phyloP scores from a whole-genome alignment of 768 basidiomycete genomes.

The Phaeotremella skinneri region DNA sequence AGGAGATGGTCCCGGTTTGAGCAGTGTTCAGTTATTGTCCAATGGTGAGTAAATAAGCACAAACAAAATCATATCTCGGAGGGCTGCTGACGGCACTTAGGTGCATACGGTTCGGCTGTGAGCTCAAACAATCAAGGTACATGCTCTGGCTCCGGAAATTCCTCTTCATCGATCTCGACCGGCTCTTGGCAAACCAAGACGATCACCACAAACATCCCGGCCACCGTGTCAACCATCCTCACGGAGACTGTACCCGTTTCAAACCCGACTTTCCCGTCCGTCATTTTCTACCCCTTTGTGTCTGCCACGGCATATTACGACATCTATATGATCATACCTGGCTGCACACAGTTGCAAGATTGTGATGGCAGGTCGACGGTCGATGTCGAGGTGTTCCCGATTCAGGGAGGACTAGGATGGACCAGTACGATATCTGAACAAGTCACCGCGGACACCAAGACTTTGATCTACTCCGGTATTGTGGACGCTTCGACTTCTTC shows the following conservation, averaged over 20 bases:
- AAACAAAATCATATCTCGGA: not conserved
- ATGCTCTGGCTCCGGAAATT: constrained; percentile 73
- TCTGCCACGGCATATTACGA: constrained; percentile 82
- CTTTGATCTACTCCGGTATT: constrained; percentile 74
- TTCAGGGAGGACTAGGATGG: constrained; percentile 62
- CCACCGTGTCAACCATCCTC: constrained; percentile 72
- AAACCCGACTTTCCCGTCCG: constrained; percentile 64
- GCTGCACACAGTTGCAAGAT: constrained; percentile 75
- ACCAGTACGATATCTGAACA: constrained; percentile 73
- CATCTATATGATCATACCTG: constrained; percentile 79
- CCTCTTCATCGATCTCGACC: constrained; percentile 66
- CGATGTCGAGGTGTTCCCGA: constrained; percentile 76
- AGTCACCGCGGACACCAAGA: constrained; percentile 62
- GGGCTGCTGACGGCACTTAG: constrained; percentile 20
- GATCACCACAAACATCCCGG: constrained; percentile 71
- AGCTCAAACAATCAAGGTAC: constrained; percentile 62
- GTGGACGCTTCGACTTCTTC: constrained; percentile 65
- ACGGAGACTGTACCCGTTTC: constrained; percentile 64
- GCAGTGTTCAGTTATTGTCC: constrained; percentile 86
- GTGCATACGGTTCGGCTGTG: constrained; percentile 76
- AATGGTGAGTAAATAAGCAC: constrained; percentile 67
- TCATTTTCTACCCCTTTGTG: constrained; percentile 91
- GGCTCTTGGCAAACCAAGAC: constrained; percentile 68
- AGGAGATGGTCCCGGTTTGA: constrained; percentile 75
- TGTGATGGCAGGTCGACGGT: constrained; percentile 79